Evolutionary conservation across 495 filamentous ascomycete genomes (phyloP), one percentile per base, ranked within the genome.

Genomic region (Recurvomyces mirabilis): DNA sequence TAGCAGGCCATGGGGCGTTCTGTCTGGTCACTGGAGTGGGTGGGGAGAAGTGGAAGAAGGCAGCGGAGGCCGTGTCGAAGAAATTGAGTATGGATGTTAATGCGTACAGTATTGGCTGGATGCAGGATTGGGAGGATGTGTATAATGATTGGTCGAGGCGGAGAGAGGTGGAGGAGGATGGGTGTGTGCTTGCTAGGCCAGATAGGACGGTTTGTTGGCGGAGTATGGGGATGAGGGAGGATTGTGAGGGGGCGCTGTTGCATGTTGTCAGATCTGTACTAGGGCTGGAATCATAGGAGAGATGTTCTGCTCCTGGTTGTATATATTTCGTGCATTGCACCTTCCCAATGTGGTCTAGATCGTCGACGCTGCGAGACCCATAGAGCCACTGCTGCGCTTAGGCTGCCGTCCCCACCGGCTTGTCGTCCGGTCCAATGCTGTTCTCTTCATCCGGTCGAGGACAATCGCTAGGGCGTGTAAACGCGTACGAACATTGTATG

Each of bases 1-100:
- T 77, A 5, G 69, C 70, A 2, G 73, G 71, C 5, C 57, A 72
- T 43, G 67, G 71, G 1, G 43, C 47, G 2, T 77, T 74, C 52
- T 60, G 55, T 17, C 43, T 75, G 0, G 46, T 73, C 0, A 72
- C 70, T 0, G 71, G 72, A 6, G 60, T 69, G 32, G 69, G 71
- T 7, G 72, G 73, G 0, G 62, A 60, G 2, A 58, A 55, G 9
- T 77, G 73, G 73, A 68, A 66, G 50, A 12, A 39, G n/a, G 73
- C 72, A 18, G 69, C 68, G 13, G 22, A 2, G 2, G 43, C 41
- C 1, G 60, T 68, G 17, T 29, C 42, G 0, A 40, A 52, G 14
- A 37, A 51, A 4, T 55, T 69, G 11, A 59, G 57, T 4, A 56
- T 76, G 4, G 42, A 51, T 5, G 62, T 76, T 17, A 64, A 60